These are phyloP conservation scores for Auriculariales sp. DNA, from an alignment of 768 basidiomycete genomes.

Conservation along the genomic window DNA sequence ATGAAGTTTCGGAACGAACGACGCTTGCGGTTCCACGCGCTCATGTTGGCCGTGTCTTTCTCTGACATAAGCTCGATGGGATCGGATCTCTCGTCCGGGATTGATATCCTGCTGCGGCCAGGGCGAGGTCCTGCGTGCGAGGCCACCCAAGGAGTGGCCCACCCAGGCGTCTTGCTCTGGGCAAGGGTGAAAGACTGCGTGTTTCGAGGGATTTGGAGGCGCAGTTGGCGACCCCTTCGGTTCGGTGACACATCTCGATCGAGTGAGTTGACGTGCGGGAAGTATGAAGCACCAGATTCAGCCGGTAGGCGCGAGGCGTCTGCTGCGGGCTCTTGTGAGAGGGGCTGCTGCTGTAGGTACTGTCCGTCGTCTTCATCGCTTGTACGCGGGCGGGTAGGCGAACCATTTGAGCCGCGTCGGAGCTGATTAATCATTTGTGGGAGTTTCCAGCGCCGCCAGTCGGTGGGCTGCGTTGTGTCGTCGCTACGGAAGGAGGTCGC, in stretches of 20 bases:
- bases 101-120: not conserved
- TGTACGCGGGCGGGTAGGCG: not conserved
- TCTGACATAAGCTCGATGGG: constrained; percentile 22
- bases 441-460: constrained; percentile 11
- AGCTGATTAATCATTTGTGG: constrained; percentile 2
- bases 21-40: constrained; percentile 18
- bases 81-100: not conserved
- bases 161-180: constrained; percentile 44
- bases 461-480: constrained; percentile 17
- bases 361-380: constrained; percentile 10
- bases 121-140: not conserved
- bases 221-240: constrained; percentile 1
- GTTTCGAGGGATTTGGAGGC: constrained; percentile 5
- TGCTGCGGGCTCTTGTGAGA: constrained; percentile 2
- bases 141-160: constrained; percentile 56
- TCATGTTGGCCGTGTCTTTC: constrained; percentile 19
- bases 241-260: too few species aligned
- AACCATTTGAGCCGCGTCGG: not conserved
- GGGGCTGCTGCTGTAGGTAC: constrained; percentile 1
- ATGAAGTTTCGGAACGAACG: constrained; percentile 32
- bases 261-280: too few species aligned
- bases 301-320: constrained; percentile 5
- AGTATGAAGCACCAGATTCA: constrained; percentile 9
- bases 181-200: constrained; percentile 35
- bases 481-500: constrained; percentile 36